phyloP scores from a whole-genome alignment of 768 basidiomycete genomes.

The Clitopilus hobsonii region DNA sequence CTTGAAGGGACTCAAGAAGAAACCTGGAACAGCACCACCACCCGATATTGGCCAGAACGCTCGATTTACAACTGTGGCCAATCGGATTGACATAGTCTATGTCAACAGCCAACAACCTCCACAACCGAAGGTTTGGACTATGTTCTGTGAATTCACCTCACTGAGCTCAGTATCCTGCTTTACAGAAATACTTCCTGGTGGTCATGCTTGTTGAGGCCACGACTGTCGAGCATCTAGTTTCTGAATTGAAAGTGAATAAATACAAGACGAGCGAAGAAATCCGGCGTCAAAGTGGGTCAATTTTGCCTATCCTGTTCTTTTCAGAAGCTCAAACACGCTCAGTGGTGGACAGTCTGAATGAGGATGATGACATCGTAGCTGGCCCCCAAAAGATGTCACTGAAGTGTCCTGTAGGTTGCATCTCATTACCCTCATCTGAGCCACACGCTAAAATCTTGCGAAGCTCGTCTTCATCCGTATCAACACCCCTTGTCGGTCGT shows the following conservation, averaged over 20 bases:
- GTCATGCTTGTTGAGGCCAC: conserved; percentile 83
- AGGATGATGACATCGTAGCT: conserved; percentile 90
- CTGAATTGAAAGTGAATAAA: conserved; percentile 63
- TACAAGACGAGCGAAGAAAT: conserved; percentile 61
- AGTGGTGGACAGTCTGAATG: conserved; percentile 58
- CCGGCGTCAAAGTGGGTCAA: conserved; percentile 58
- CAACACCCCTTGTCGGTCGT: conserved; percentile 78
- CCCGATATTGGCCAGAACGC: conserved; percentile 55
- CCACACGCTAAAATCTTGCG: conserved; percentile 13
- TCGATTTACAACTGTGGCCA: conserved; percentile 37
- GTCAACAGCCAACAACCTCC: conserved; percentile 82
- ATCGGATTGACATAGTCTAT: conserved; percentile 84
- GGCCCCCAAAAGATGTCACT: conserved; percentile 88
- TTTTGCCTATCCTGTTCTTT: no score
- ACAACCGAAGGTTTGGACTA: conserved; percentile 62
- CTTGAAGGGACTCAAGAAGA: conserved; percentile 91
- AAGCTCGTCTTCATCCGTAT: conserved; percentile 87
- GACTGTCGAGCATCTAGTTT: conserved; percentile 64
- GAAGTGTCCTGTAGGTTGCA: conserved; percentile 85
- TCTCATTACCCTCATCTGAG: neutral
- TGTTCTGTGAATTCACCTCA: no score
- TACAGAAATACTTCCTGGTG: conserved; percentile 80
- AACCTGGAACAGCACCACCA: conserved; percentile 90
- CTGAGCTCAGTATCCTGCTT: conserved; percentile 3
- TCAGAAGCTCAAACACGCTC: no score